Evolutionary conservation across 2,329 filamentous ascomycete genomes (phyloP).

Genomic region (Lachnum nothofagi): DNA sequence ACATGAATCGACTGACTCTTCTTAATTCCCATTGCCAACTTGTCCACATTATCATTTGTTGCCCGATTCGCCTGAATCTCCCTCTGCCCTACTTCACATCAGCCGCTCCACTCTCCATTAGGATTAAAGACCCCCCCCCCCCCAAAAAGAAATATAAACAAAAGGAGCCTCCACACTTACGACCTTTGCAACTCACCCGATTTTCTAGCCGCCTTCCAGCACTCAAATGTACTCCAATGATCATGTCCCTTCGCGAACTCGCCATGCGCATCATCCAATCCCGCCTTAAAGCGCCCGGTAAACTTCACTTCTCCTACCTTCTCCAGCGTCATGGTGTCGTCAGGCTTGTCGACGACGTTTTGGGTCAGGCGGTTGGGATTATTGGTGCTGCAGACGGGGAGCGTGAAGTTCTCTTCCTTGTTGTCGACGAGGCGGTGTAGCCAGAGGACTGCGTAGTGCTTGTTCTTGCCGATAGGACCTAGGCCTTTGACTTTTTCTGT

Average conservation of each 20-base stretch:
- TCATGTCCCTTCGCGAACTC: slow-evolving; percentile 9
- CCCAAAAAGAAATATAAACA: not conserved
- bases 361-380: slow-evolving; percentile 15
- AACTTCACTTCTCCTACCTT: slow-evolving; percentile 15
- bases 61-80: slow-evolving; percentile 10
- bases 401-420: slow-evolving; percentile 8
- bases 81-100: slow-evolving; percentile 9
- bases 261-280: slow-evolving; percentile 16
- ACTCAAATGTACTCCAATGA: slow-evolving; percentile 17
- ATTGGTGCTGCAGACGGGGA: slow-evolving; percentile 18
- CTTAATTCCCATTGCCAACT: slow-evolving; percentile 12
- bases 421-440: slow-evolving; percentile 16
- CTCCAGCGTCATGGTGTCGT: slow-evolving; percentile 14
- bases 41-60: slow-evolving; percentile 12
- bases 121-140: too few species aligned
- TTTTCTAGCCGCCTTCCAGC: slow-evolving; percentile 14
- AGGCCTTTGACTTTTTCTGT: slow-evolving; percentile 12
- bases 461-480: slow-evolving; percentile 10
- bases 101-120: not conserved
- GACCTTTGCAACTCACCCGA: too few species aligned
- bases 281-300: slow-evolving; percentile 13
- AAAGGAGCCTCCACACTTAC: slow-evolving; percentile 5
- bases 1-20: slow-evolving; percentile 16
- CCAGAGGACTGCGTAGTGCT: slow-evolving; percentile 18
- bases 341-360: slow-evolving; percentile 13